Evolutionary conservation across 2,329 filamentous ascomycete species (phyloP), one percentile per base, ranked within the genome.

Genomic region (Daldinia eschscholtzii): DNA sequence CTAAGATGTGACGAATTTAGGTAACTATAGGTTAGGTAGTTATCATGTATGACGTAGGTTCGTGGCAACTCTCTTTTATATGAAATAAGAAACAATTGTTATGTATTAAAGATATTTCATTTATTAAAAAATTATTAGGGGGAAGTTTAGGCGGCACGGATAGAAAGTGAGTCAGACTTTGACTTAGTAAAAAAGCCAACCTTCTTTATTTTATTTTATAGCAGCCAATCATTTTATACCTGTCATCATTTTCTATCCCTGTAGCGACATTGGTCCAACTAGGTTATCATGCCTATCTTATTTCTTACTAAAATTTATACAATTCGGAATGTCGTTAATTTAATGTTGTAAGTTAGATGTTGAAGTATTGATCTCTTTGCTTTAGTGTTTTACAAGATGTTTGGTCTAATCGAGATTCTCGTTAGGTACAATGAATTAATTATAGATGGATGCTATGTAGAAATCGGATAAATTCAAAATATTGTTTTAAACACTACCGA

Each of bases 401-500:
- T 13, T 10, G 20, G 18, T 46, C 12, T 46, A 46, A 26, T 12
- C 1, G 26, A 15, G 4, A 26, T 46, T 50, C 5, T 4, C 46
- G 26, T 15, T 50, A 18, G n/a, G 15, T 12, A 6, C 46, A 50
- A 33, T 15, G 13, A 23, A 23, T 23, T 23, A 23, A 23, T 23
- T 23, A 23, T 23, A 23, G 20, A 23, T 23, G 20, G 20, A 23
- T 23, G 20, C 20, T 23, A 23, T 23, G 2, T 23, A 23, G 6
- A 39, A 56, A 18, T 6, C 6, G 35, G 35, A 28, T 57, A 41
- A 39, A 37, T 39, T 15, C 35, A 41, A 41, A 58, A 68, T 64
- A 70, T 70, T 64, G 59, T 48, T 64, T 67, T 67, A 59, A 59
- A 33, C 67, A 67, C 39, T 67, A 20, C 67, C 67, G 67, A 56